Base-by-base conservation (phyloP, 192 early-diverging fungal genomes). In the Coemansia sp. region DNA sequence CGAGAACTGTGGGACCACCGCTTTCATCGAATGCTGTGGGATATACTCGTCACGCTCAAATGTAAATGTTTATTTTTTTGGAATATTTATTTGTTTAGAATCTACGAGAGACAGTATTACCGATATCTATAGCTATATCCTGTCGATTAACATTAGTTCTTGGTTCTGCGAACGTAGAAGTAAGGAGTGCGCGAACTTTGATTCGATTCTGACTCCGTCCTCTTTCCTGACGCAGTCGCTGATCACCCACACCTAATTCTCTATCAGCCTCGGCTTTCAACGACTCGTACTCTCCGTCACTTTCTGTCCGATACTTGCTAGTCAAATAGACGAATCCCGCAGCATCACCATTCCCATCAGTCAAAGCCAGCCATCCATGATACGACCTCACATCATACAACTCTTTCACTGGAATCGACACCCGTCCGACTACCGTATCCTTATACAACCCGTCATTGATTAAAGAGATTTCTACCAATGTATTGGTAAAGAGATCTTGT, bases 351-450 rank as follows among this genome's bases (percentile, higher is more conserved):
- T 21, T 46, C 3, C 3, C 32, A 23, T 63, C 50, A 7, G 61
- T 50, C 4, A 80, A 38, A 1, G 46, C 64, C 23, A 80, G n/a
- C 78, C 78, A 80, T 8, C 73, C 78, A 28, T 80, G 69, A 23
- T 43, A 75, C 16, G 67, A 63, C n/a, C 78, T 32, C 10, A 80
- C 78, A 42, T 72, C 78, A 13, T 59, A 28, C 49, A 80, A 67
- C 39, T 75, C 78, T 23, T 75, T 75, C 17, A 75, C 23, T 0
- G 73, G 78, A n/a, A 80, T 26, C 2, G 63, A 58, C 5, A 75
- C 73, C 0, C 78, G 44, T 1, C 78, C 78, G 0, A 72, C 78
- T 26, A 74, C 43, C 0, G 68, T 60, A 32, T 80, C 73, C 14
- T n/a, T 62, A 21, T 61, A 67, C 8, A 50, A 23, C 10, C 78